Base-by-base conservation (phyloP, 2,329 filamentous ascomycete species). In the Thielaviopsis punctulata region DNA sequence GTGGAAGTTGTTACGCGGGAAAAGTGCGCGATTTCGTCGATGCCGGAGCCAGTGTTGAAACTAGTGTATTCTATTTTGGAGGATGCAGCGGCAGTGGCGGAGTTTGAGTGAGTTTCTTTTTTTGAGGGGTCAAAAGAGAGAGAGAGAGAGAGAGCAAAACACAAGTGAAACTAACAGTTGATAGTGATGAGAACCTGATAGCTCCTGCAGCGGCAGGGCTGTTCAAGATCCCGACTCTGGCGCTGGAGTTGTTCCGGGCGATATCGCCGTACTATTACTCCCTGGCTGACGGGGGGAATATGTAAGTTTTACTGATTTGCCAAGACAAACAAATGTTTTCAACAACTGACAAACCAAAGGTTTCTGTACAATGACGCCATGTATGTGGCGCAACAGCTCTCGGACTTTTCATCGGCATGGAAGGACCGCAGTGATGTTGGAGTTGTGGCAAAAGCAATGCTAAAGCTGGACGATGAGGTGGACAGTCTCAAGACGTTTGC, bases 1-100 rank as follows among this genome's bases (percentile, higher is more conserved):
- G 72, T 79, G 52, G 84, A 92, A 62, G 68, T 96, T 55, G 84
- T 85, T 0, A 68, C 96, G 45, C 84, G 75, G 56, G 92, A 98
- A 66, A 84, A 76, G 1, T 98, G 95, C 64, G 85, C 81, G 54
- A 84, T 95, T 49, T 95, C 90, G 0, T 84, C 84, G 2, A 83
- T 95, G 63, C 90, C 92, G 0, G 82, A 87, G 56, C 77, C 81
- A 3, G 79, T 96, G 12, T 71, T 89, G 19, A 72, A 77, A 18
- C 72, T 86, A 24, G 78, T 90, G 50, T 68, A 71, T 21, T 61
- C 69, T 12, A 73, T 82, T 24, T 63, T 76, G 56, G 75, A 81
- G 55, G 80, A 84, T 57, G 79, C 72, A 1, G 75, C 76, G 9
- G 71, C 69, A 1, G 67, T 90, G 46, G 77, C 77, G 22, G 61